These are phyloP conservation scores for Colletotrichum gigasporum DNA, from an alignment of 2,329 filamentous ascomycete species.

Conservation along the genomic window DNA sequence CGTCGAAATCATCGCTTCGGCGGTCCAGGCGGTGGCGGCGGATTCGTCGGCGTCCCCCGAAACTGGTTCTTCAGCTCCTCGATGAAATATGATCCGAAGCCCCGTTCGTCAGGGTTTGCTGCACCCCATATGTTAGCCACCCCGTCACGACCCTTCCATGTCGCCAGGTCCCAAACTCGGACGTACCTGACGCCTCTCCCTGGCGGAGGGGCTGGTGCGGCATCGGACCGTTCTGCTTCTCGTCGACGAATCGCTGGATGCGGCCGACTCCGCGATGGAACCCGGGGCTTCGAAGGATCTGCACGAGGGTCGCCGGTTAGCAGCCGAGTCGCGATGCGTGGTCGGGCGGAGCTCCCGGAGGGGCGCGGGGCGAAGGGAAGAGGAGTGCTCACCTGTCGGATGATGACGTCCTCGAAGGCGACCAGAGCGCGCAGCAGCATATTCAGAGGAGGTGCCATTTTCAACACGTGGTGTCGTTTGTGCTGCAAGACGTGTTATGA, in stretches of 20 bases:
- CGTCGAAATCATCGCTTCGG: conserved; percentile 32
- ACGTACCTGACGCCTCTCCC: conserved; percentile 61
- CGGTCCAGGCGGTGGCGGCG: conserved; percentile 36
- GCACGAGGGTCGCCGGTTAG: not conserved
- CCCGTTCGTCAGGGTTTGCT: conserved; percentile 23
- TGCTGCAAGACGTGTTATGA: too few species aligned
- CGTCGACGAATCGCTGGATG: conserved; percentile 61
- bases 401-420: conserved; percentile 28
- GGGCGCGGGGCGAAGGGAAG: not conserved
- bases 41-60: conserved; percentile 53
- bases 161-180: not conserved
- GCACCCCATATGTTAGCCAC: not conserved
- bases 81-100: conserved; percentile 51
- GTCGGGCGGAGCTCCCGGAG: not conserved
- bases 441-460: conserved; percentile 23
- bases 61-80: conserved; percentile 62
- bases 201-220: conserved; percentile 60
- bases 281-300: conserved; percentile 60
- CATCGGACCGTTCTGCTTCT: conserved; percentile 57
- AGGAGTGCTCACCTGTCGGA: conserved; percentile 14
- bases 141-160: not conserved
- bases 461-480: too few species aligned
- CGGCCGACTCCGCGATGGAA: conserved; percentile 63
- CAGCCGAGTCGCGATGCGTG: not conserved
- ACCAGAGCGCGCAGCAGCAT: conserved; percentile 21